Percentiles rank a stretch among this genome's conserved stretches.
Conservation (phyloP, 768 basidiomycete genomes). For the Termitomyces sp. region DNA sequence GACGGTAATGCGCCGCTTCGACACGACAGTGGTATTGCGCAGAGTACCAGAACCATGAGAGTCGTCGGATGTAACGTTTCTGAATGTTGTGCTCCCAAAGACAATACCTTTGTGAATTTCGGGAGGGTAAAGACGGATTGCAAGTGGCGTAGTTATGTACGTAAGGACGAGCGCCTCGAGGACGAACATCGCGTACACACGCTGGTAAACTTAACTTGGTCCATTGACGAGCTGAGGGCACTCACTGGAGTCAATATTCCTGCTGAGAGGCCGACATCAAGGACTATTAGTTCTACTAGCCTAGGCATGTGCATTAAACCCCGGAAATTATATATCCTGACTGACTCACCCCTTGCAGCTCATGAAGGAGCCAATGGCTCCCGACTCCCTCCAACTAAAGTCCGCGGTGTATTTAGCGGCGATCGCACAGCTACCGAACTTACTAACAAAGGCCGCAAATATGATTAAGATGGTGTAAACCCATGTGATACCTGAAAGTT, state of each 20-base stretch:
- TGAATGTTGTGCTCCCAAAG: slow-evolving; percentile 41
- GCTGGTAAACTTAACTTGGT: slow-evolving; percentile 23
- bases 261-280: slow-evolving; percentile 87
- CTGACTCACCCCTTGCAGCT: slow-evolving; percentile 81
- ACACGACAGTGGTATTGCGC: slow-evolving; percentile 18
- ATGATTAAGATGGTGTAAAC: slow-evolving; percentile 81
- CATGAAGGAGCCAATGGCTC: slow-evolving; percentile 90
- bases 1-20: slow-evolving; percentile 59
- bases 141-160: slow-evolving; percentile 81
- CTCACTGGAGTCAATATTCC: slow-evolving; percentile 63
- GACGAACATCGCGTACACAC: slow-evolving; percentile 94
- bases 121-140: slow-evolving; percentile 63
- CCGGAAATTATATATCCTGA: background rate
- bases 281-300: slow-evolving; percentile 90
- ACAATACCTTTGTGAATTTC: slow-evolving; percentile 46
- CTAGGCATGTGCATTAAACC: slow-evolving; percentile 29
- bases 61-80: slow-evolving; percentile 26
- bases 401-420: slow-evolving; percentile 66
- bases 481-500: slow-evolving; percentile 69
- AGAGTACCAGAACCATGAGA: background rate
- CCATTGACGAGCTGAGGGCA: background rate
- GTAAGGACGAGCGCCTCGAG: slow-evolving; percentile 80
- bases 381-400: slow-evolving; percentile 77
- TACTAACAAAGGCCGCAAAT: slow-evolving; percentile 74
- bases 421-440: slow-evolving; percentile 81